A percentile compares a stretch with the other conserved stretches of the same genome.
These are phyloP conservation scores for Epichloe gansuensis DNA, from an alignment of 2,329 filamentous ascomycete species.

Conservation along the genomic window DNA sequence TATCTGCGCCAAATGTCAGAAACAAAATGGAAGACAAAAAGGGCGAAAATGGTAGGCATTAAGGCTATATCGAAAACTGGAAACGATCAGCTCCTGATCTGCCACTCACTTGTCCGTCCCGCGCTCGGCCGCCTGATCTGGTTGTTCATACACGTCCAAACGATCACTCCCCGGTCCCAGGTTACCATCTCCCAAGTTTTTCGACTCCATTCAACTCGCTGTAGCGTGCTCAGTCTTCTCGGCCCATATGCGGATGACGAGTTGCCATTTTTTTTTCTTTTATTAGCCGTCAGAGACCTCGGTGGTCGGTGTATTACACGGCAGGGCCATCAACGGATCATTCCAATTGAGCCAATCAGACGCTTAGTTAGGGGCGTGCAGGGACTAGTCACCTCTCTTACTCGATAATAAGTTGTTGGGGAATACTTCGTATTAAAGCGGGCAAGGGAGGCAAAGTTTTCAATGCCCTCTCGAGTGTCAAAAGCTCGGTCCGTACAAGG, in stretches of 20 bases:
- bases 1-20: background rate
- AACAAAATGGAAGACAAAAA: background rate
- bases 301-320: no score
- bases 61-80: background rate
- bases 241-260: background rate
- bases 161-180: background rate
- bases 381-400: no score
- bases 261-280: background rate
- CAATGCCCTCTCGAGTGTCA: no score
- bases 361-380: no score
- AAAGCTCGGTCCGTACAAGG: no score
- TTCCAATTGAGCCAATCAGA: no score
- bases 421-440: no score
- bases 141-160: background rate
- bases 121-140: constrained; percentile 23
- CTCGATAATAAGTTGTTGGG: no score
- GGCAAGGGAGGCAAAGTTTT: no score
- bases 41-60: background rate
- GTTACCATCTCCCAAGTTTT: background rate
- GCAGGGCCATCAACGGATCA: no score
- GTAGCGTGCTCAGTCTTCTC: background rate
- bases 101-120: constrained; percentile 28
- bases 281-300: no score
- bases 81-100: background rate
- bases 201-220: constrained; percentile 1